Evolutionary conservation across 73 alveolate genomes (phyloP).

Genomic region (Effrenium voratum): DNA sequence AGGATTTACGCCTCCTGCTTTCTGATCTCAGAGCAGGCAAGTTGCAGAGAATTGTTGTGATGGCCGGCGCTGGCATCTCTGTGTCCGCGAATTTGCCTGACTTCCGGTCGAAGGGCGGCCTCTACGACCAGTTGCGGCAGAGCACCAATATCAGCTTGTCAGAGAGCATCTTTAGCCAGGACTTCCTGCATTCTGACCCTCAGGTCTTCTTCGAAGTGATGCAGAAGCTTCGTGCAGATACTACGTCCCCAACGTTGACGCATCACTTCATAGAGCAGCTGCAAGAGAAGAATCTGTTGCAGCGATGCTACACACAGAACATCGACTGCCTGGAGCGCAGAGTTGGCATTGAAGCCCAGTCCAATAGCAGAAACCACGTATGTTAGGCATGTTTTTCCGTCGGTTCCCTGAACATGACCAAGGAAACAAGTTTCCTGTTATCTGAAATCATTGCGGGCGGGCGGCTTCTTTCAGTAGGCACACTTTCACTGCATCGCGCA

Average conservation of each 20-base stretch:
- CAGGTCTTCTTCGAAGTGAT: slow-evolving; percentile 96
- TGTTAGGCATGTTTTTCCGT: too few species aligned
- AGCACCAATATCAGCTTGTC: slow-evolving; percentile 95
- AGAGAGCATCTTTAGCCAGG: slow-evolving; percentile 96
- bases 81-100: slow-evolving; percentile 98
- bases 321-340: slow-evolving; percentile 97
- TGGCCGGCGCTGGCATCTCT: slow-evolving; percentile 99
- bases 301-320: slow-evolving; percentile 96
- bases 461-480: too few species aligned
- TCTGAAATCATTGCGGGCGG: too few species aligned
- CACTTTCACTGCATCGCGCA: too few species aligned
- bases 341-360: slow-evolving; percentile 95
- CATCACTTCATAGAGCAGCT: slow-evolving; percentile 95
- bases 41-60: slow-evolving; percentile 23
- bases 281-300: slow-evolving; percentile 42
- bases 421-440: too few species aligned
- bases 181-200: slow-evolving; percentile 95
- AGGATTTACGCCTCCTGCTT: too few species aligned
- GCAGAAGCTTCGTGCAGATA: slow-evolving; percentile 95
- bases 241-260: slow-evolving; percentile 95
- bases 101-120: slow-evolving; percentile 97
- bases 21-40: too few species aligned
- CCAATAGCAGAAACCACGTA: too few species aligned
- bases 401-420: too few species aligned
- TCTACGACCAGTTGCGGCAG: slow-evolving; percentile 63